Conservation (phyloP, 257 asterid genomes). For the Nicotiana obtusifolia region DNA sequence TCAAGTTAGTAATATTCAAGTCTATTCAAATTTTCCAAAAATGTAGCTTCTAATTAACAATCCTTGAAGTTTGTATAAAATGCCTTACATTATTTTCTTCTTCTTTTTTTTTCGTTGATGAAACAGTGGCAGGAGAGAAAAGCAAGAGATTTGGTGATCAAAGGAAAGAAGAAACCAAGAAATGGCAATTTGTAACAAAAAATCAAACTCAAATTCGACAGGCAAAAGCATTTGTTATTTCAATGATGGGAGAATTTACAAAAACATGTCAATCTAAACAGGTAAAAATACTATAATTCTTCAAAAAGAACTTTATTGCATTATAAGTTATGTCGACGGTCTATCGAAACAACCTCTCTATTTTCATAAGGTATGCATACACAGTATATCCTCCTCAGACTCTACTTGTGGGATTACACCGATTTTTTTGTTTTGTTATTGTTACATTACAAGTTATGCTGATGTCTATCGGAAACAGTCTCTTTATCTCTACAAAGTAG, state of each 20-base stretch:
- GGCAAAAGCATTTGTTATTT: conserved; percentile 67
- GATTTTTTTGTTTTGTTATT: not conserved
- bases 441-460: not conserved
- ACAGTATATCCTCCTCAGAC: no score
- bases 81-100: not conserved
- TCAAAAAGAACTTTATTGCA: not conserved
- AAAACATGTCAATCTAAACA: conserved; percentile 52
- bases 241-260: conserved; percentile 56
- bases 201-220: conserved; percentile 56
- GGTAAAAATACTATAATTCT: conserved; percentile 20
- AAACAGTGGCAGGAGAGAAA: conserved; percentile 31
- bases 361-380: no score
- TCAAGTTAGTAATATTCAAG: not conserved
- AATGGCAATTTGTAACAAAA: conserved; percentile 32
- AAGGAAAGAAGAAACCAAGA: conserved; percentile 31
- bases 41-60: not conserved
- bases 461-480: rapidly evolving
- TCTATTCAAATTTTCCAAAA: not conserved
- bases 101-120: not conserved
- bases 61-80: not conserved
- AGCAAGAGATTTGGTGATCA: conserved; percentile 29
- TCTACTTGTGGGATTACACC: not conserved
- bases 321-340: no score
- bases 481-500: not conserved
- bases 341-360: no score